These are phyloP conservation scores for Gautieria morchelliformis DNA, from an alignment of 768 basidiomycete genomes.

Conservation along the genomic window DNA sequence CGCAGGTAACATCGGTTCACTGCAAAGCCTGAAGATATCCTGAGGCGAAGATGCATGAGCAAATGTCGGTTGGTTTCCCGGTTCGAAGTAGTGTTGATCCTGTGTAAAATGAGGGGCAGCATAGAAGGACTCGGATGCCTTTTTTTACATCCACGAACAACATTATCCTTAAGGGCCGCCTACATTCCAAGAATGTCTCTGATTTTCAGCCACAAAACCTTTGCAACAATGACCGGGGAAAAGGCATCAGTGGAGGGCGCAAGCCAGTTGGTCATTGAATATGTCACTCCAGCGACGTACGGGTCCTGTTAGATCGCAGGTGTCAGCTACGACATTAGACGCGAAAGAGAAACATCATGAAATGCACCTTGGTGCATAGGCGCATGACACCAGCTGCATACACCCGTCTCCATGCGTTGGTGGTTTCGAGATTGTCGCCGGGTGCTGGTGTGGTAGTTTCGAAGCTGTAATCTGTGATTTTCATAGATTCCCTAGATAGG, in stretches of 20 bases:
- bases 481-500: background rate
- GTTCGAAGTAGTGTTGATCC: no score
- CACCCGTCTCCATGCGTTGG: background rate
- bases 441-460: conserved; percentile 9
- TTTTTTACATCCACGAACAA: no score
- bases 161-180: no score
- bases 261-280: background rate
- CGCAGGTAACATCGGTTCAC: no score
- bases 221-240: background rate
- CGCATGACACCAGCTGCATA: background rate
- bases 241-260: conserved; percentile 3
- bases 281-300: background rate
- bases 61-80: no score
- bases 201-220: background rate
- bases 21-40: no score
- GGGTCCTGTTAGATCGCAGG: background rate
- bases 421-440: conserved; percentile 8
- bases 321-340: background rate
- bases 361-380: background rate
- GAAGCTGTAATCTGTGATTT: conserved; percentile 11
- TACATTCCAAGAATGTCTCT: no score
- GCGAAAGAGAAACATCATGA: background rate
- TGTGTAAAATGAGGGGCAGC: no score
- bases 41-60: no score
- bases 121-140: no score